Evolutionary conservation across 805 yeast genomes (phyloP).

Genomic region (Sungouiozyma intestinalis): DNA sequence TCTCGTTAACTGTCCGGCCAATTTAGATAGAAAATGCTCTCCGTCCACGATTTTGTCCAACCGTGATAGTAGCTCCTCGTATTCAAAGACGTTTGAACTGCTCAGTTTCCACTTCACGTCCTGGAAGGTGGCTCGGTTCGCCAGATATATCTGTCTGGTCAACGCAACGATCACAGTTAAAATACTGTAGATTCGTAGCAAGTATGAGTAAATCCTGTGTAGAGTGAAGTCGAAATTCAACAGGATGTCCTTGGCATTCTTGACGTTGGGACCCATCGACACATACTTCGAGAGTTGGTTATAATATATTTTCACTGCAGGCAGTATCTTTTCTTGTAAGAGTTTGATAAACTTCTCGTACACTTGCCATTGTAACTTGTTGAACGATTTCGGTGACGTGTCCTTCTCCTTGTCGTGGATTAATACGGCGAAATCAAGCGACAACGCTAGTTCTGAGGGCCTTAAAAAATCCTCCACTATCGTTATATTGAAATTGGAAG

Average conservation of each 20-base stretch:
- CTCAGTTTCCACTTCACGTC: constrained; percentile 11
- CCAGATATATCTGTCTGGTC: constrained; percentile 20
- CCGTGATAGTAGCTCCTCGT: constrained; percentile 11
- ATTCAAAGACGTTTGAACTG: constrained; percentile 18
- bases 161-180: constrained; percentile 13
- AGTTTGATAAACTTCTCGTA: constrained; percentile 18
- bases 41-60: constrained; percentile 12
- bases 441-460: constrained; percentile 24
- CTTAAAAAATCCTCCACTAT: constrained; percentile 26
- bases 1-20: background rate
- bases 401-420: constrained; percentile 22
- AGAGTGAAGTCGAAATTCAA: constrained; percentile 18
- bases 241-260: constrained; percentile 1
- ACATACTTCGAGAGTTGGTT: constrained; percentile 19
- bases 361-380: constrained; percentile 22
- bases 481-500: constrained; percentile 19
- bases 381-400: constrained; percentile 18
- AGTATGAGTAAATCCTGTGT: constrained; percentile 36
- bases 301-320: constrained; percentile 18
- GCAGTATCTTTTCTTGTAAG: constrained; percentile 17
- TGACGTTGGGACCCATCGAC: background rate
- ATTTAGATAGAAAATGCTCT: background rate
- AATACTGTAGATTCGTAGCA: constrained; percentile 13
- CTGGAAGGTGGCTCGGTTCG: constrained; percentile 15
- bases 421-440: constrained; percentile 26